These are phyloP conservation scores for Didymellaceae sp. DNA, from an alignment of 2,329 filamentous ascomycete species.

Conservation along the genomic window DNA sequence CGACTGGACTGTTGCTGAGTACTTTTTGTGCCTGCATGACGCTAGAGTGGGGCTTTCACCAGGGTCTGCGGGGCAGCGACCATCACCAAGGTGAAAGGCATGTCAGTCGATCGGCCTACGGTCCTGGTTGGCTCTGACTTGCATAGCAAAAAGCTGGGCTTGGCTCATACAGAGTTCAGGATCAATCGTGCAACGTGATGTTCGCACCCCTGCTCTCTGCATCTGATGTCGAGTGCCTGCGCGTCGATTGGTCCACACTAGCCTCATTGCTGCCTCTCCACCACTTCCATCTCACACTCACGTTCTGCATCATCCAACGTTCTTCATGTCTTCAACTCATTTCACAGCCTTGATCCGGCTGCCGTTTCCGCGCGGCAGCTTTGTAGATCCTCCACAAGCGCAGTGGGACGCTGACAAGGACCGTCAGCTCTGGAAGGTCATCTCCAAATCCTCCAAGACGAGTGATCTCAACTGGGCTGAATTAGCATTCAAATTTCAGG, in stretches of 20 bases:
- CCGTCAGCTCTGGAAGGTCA: slow-evolving; percentile 84
- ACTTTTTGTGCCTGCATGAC: slow-evolving; percentile 22
- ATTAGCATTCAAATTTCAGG: slow-evolving; percentile 80
- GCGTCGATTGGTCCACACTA: slow-evolving; percentile 9
- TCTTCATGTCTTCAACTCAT: slow-evolving; percentile 42
- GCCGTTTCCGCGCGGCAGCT: slow-evolving; percentile 86
- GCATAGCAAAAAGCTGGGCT: too few species aligned
- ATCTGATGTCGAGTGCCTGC: slow-evolving; percentile 10
- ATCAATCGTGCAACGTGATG: neutral
- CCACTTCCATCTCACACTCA: slow-evolving; percentile 12
- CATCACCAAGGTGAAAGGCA: neutral
- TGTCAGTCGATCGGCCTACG: too few species aligned
- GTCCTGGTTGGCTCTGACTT: too few species aligned
- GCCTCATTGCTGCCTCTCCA: slow-evolving; percentile 10
- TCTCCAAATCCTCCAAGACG: slow-evolving; percentile 80
- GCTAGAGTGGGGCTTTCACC: slow-evolving; percentile 19
- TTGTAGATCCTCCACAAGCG: slow-evolving; percentile 86
- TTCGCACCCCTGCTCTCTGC: neutral
- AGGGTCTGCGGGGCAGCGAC: slow-evolving; percentile 10
- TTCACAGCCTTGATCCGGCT: slow-evolving; percentile 84
- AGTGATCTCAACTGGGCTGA: slow-evolving; percentile 86
- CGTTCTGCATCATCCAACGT: neutral
- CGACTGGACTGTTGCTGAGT: slow-evolving; percentile 18
- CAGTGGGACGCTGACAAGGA: slow-evolving; percentile 90
- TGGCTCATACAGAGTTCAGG: too few species aligned